Evolutionary conservation across 2,329 filamentous ascomycete genomes (phyloP), one percentile per base, ranked within the genome.

Genomic region (Stachybotrys echinatus): DNA sequence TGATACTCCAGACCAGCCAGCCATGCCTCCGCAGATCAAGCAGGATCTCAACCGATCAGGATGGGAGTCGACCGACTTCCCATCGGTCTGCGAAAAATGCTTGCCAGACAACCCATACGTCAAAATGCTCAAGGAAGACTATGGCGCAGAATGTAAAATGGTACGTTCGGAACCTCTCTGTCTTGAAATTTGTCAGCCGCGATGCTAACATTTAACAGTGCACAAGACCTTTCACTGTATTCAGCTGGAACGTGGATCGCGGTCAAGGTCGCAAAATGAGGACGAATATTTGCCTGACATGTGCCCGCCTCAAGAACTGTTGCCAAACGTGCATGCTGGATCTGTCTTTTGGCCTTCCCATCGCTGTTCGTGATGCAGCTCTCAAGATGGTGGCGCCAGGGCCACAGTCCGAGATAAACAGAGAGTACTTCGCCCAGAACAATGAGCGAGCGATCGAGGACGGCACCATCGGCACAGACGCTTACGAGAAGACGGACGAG

Each of bases 241-340:
- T 99, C 68, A 84, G 86, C 61, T 99, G 92, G 92, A 92, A 92
- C 61, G 85, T 89, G 55, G 92, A 95, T 67, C 89, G 94, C 51
- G 94, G 92, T 3, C 79, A 83, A 55, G 84, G 91, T 22, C 88
- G 92, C 54, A 92, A 92, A 68, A 96, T 95, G 72, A 86, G 89
- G 58, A 97, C 92, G 49, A 95, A 89, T 61, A 95, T 97, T 62
- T 99, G 94, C 69, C 78, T 99, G 21, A 99, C 94, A 39, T 99
- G 94, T 75, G 92, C 94, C 20, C 88, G 94, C 42, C 79, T 97
- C 58, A 99, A 99, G 73, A 99, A 99, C 74, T 97, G 94, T 75
- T 99, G 94, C 65, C 94, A 99, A 74, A 92, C 87, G 72, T 99
- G 94, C 75, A 97, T 97, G 90, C 85, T 99, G 48, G 94, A 99